These are phyloP conservation scores for Furculomyces boomerangus DNA, from an alignment of 371 early-diverging fungal species.

Conservation along the genomic window DNA sequence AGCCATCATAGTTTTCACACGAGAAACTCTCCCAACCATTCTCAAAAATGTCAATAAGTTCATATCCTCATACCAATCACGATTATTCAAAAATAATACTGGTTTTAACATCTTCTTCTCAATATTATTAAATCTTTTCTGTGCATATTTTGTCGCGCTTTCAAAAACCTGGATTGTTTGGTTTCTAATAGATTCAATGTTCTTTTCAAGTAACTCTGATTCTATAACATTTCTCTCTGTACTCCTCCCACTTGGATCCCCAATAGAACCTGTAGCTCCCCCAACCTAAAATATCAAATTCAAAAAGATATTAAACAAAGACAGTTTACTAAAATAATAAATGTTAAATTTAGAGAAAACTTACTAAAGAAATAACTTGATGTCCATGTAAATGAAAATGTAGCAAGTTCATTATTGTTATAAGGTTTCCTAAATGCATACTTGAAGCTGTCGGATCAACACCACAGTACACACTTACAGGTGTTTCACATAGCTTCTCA, in stretches of 20 bases:
- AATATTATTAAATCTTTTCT: constrained; percentile 10
- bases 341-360: background rate
- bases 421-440: constrained; percentile 79
- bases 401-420: constrained; percentile 62
- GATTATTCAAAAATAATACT: constrained; percentile 58
- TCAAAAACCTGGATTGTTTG: constrained; percentile 56
- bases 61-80: constrained; percentile 60
- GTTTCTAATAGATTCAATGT: constrained; percentile 40
- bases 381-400: constrained; percentile 78
- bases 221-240: constrained; percentile 58
- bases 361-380: constrained; percentile 59
- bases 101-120: constrained; percentile 4
- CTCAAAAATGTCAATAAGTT: constrained; percentile 63
- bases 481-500: background rate
- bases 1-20: constrained; percentile 71
- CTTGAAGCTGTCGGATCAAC: constrained; percentile 91
- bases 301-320: too few species aligned
- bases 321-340: too few species aligned
- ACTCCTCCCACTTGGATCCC: constrained; percentile 77
- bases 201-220: constrained; percentile 31
- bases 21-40: constrained; percentile 52
- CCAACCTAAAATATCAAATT: constrained; percentile 22
- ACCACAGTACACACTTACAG: constrained; percentile 55
- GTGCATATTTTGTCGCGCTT: constrained; percentile 42
- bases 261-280: constrained; percentile 86